Evolutionary conservation across 257 asterid species (phyloP).

Genomic region (Voacanga thouarsii): DNA sequence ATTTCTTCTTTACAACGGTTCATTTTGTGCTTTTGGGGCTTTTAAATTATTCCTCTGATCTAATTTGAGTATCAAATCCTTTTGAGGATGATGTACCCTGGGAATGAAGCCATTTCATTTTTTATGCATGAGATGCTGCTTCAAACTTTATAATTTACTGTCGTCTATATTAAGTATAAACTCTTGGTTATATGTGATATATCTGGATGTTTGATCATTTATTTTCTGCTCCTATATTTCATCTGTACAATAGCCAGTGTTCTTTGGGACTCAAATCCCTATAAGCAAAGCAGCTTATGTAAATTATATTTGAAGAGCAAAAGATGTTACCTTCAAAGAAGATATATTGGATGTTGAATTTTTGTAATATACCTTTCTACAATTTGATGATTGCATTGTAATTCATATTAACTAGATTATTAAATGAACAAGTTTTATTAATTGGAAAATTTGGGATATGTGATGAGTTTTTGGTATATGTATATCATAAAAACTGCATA

Average conservation of each 20-base stretch:
- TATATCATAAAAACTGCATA: background rate
- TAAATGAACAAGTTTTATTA: background rate
- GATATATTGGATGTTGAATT: background rate
- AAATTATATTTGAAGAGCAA: background rate
- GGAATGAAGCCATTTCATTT: background rate
- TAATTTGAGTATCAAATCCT: background rate
- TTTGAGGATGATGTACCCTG: background rate
- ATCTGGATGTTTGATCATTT: background rate
- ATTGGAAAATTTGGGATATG: background rate
- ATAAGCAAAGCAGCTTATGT: background rate
- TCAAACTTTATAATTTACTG: background rate
- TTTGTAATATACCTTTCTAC: background rate
- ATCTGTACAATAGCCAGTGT: background rate
- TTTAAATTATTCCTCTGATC: background rate
- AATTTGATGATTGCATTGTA: background rate
- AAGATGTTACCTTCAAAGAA: background rate
- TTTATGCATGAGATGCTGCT: constrained; percentile 1
- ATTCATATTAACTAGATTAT: background rate
- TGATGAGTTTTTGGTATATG: background rate
- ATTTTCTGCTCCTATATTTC: background rate
- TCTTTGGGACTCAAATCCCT: too few relatives aligned
- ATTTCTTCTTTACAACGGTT: background rate
- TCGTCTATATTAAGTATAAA: background rate
- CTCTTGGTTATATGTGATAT: background rate
- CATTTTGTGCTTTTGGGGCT: background rate